phyloP scores from a whole-genome alignment of 1,284 basidiomycete genomes.

The Leccinum ponderosum region DNA sequence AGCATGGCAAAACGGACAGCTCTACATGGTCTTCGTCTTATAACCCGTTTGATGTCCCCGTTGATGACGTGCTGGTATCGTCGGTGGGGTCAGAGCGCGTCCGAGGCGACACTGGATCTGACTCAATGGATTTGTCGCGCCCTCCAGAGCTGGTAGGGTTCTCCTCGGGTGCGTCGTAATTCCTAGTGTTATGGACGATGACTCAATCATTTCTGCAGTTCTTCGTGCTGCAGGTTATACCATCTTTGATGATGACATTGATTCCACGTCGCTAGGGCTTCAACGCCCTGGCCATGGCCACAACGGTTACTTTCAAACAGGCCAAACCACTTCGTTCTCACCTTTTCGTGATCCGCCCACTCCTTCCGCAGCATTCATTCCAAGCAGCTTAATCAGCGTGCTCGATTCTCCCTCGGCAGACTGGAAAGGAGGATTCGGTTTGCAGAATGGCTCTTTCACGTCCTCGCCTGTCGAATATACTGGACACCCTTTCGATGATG shows the following conservation, averaged over 20 bases:
- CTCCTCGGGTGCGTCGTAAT: conserved; percentile 41
- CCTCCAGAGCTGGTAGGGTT: conserved; percentile 40
- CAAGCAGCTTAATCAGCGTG: conserved; percentile 57
- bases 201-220: conserved; percentile 24
- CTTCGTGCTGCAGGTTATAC: conserved; percentile 41
- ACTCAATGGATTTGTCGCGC: conserved; percentile 8
- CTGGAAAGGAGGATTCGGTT: conserved; percentile 22
- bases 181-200: conserved; percentile 20
- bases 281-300: conserved; percentile 12
- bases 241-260: conserved; percentile 43
- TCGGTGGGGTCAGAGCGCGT: conserved; percentile 15
- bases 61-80: conserved; percentile 20
- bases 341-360: conserved; percentile 51
- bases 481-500: conserved; percentile 20
- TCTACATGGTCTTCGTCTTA: conserved; percentile 29
- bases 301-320: conserved; percentile 21
- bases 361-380: conserved; percentile 53
- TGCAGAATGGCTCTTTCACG: conserved; percentile 30
- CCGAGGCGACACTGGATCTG: conserved; percentile 8
- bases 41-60: conserved; percentile 32
- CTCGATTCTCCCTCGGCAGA: conserved; percentile 45
- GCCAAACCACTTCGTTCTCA: conserved; percentile 43
- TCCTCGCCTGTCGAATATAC: conserved; percentile 39
- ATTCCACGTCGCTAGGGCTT: conserved; percentile 18
- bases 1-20: conserved; percentile 18